phyloP scores from a whole-genome alignment of 345 rosid species.

The Mangifera indica region DNA sequence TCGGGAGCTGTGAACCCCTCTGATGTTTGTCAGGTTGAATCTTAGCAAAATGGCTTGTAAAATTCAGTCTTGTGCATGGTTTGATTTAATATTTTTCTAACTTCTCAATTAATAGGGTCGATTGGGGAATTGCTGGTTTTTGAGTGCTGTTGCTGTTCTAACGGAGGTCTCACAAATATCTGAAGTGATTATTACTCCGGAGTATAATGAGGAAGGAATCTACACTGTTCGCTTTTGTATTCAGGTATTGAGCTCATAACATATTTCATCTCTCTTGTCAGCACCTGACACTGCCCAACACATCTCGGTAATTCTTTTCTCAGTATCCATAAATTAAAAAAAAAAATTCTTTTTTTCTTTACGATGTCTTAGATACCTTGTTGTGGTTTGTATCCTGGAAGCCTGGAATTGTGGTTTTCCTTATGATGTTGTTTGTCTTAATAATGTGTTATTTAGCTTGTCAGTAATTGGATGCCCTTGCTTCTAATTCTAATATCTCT shows the following conservation, averaged over 20 bases:
- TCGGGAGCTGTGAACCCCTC: slow-evolving; percentile 93
- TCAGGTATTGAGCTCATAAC: slow-evolving; percentile 58
- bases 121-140: slow-evolving; percentile 98
- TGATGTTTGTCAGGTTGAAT: slow-evolving; percentile 97
- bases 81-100: slow-evolving; percentile 14
- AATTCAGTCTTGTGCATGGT: slow-evolving; percentile 14
- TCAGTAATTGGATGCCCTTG: slow-evolving; percentile 11
- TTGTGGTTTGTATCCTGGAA: neutral
- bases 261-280: slow-evolving; percentile 11
- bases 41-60: slow-evolving; percentile 13
- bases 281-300: neutral
- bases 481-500: slow-evolving; percentile 6
- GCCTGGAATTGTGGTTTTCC: neutral
- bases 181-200: slow-evolving; percentile 95
- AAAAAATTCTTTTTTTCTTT: neutral
- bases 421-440: neutral
- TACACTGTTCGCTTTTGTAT: slow-evolving; percentile 99
- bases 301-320: slow-evolving; percentile 17
- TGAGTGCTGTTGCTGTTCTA: slow-evolving; percentile 97
- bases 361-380: neutral
- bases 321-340: neutral
- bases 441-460: neutral
- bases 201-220: slow-evolving; percentile 96
- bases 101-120: slow-evolving; percentile 66
- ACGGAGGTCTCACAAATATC: slow-evolving; percentile 93